These are phyloP conservation scores for Stachybotrys chartarum DNA, from an alignment of 2,329 filamentous ascomycete species.

Conservation along the genomic window DNA sequence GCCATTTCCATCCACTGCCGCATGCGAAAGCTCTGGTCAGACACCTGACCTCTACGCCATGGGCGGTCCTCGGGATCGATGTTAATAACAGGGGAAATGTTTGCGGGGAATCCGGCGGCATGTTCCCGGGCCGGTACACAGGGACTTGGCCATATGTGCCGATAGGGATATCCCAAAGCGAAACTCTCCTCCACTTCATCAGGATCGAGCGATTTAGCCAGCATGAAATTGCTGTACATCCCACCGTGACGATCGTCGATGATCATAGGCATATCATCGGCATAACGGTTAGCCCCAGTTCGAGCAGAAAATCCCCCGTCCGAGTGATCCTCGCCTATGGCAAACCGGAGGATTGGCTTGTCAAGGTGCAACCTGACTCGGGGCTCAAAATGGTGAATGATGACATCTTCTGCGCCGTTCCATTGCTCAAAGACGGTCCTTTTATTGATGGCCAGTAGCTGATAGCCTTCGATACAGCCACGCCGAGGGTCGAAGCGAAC, in stretches of 20 bases:
- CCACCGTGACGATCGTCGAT: slow-evolving; percentile 36
- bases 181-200: slow-evolving; percentile 24
- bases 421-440: slow-evolving; percentile 52
- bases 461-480: slow-evolving; percentile 75
- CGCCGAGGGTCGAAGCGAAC: slow-evolving; percentile 67
- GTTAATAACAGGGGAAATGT: not conserved
- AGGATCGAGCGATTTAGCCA: slow-evolving; percentile 45
- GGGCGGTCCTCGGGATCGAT: slow-evolving; percentile 29
- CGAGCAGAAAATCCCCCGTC: slow-evolving; percentile 11
- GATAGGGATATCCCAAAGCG: slow-evolving; percentile 32
- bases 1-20: slow-evolving; percentile 69
- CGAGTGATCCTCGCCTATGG: slow-evolving; percentile 13
- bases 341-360: slow-evolving; percentile 60
- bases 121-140: slow-evolving; percentile 58
- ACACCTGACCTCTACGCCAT: slow-evolving; percentile 49
- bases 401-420: slow-evolving; percentile 45
- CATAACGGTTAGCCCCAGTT: slow-evolving; percentile 30
- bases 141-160: slow-evolving; percentile 68
- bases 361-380: slow-evolving; percentile 65
- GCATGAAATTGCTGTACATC: slow-evolving; percentile 61
- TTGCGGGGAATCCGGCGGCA: slow-evolving; percentile 24
- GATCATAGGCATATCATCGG: slow-evolving; percentile 45
- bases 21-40: slow-evolving; percentile 64
- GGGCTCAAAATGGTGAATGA: slow-evolving; percentile 68
- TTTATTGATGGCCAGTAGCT: slow-evolving; percentile 59